Evolutionary conservation across 2,329 filamentous ascomycete genomes (phyloP).

Genomic region (Gremmenia infestans): DNA sequence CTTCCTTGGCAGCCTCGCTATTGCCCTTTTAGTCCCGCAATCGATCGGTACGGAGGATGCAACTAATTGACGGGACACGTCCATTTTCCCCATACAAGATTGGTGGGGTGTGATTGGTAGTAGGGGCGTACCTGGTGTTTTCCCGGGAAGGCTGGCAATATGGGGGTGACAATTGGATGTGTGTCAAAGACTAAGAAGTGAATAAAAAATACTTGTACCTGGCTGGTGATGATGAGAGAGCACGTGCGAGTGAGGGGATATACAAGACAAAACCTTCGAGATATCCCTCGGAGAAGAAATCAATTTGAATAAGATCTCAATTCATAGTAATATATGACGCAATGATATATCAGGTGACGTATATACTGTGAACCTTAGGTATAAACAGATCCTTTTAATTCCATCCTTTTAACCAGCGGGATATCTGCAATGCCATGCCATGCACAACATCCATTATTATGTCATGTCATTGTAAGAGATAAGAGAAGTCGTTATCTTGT

Average conservation of each 20-base stretch:
- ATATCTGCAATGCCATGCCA: no score
- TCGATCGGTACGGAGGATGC: slow-evolving; percentile 1
- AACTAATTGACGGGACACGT: background rate
- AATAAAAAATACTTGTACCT: background rate
- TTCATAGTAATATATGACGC: background rate
- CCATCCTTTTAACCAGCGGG: no score
- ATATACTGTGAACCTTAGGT: background rate
- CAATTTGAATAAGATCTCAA: no score
- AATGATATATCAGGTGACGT: background rate
- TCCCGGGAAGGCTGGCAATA: background rate
- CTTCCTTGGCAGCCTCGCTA: slow-evolving; percentile 13
- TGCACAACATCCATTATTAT: no score
- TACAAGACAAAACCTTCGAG: background rate
- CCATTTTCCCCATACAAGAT: background rate
- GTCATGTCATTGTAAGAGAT: slow-evolving; percentile 12
- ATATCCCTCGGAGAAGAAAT: no score
- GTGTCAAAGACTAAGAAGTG: slow-evolving; percentile 13
- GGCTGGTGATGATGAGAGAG: background rate
- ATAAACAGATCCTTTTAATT: background rate
- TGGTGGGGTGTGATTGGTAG: slow-evolving; percentile 2
- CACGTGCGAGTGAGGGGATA: background rate
- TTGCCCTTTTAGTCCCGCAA: slow-evolving; percentile 3
- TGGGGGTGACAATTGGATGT: slow-evolving; percentile 10
- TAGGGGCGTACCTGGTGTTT: background rate
- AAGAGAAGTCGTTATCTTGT: slow-evolving; percentile 9